These are phyloP conservation scores for Nosema muscidifuracis DNA, from an alignment of 371 early-diverging fungal genomes.

Conservation along the genomic window DNA sequence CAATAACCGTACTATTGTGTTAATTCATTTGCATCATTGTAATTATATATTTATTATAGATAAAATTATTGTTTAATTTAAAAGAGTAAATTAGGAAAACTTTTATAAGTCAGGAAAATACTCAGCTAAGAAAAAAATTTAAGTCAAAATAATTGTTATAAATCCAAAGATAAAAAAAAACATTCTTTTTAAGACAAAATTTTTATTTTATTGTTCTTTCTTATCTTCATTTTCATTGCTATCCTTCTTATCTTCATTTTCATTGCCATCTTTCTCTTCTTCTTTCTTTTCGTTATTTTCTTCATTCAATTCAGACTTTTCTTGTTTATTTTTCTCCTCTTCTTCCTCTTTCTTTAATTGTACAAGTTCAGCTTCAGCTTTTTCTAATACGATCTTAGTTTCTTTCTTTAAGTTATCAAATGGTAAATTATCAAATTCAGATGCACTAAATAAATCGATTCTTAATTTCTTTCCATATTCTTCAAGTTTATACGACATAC, in stretches of 20 bases:
- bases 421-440: background rate
- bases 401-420: background rate
- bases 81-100: too few species aligned
- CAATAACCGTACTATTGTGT: too few species aligned
- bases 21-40: too few species aligned
- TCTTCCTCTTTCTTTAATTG: constrained; percentile 24
- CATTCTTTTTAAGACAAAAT: too few species aligned
- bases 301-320: background rate
- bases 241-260: constrained; percentile 10
- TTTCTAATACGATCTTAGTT: constrained; percentile 11
- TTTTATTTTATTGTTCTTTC: too few species aligned
- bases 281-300: constrained; percentile 25
- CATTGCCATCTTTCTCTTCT: constrained; percentile 7
- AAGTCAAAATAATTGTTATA: too few species aligned
- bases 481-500: constrained; percentile 13
- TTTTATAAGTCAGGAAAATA: too few species aligned
- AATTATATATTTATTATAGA: too few species aligned
- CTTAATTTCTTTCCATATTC: constrained; percentile 15
- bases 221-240: background rate
- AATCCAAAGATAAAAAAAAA: too few species aligned
- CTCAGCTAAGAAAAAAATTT: too few species aligned
- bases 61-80: too few species aligned
- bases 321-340: constrained; percentile 26
- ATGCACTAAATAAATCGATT: constrained; percentile 21
- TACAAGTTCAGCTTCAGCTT: constrained; percentile 12